These are phyloP conservation scores for Trichosanthes truncata DNA, from an alignment of 306 rosid species.

Conservation along the genomic window DNA sequence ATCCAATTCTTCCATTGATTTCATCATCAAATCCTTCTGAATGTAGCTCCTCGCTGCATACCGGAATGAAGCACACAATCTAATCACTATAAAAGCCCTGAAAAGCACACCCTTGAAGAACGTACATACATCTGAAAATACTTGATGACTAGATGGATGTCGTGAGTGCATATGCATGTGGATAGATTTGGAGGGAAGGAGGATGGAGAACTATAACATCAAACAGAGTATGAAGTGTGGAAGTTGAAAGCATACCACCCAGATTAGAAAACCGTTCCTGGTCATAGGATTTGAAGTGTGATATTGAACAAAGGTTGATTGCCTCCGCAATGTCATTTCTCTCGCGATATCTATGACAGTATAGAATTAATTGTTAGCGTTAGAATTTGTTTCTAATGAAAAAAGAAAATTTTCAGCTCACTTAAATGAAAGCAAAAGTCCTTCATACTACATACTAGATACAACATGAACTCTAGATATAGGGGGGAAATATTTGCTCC, in stretches of 20 bases:
- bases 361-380: slow-evolving; percentile 11
- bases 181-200: neutral
- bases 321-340: slow-evolving; percentile 67
- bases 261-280: slow-evolving; percentile 43
- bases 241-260: slow-evolving; percentile 59
- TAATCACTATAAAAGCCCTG: neutral
- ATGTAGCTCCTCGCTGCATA: slow-evolving; percentile 1
- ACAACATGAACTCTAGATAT: neutral
- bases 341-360: slow-evolving; percentile 44
- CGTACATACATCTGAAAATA: neutral
- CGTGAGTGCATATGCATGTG: neutral
- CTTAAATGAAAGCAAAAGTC: neutral
- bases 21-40: slow-evolving; percentile 1
- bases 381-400: neutral
- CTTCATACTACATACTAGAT: neutral
- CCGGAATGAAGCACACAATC: neutral
- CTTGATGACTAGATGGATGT: neutral
- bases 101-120: neutral
- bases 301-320: slow-evolving; percentile 64
- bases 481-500: neutral
- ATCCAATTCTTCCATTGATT: slow-evolving; percentile 3
- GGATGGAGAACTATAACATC: neutral
- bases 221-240: neutral
- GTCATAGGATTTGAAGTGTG: slow-evolving; percentile 48
- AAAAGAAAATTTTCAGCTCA: neutral